Conservation (phyloP, 2,329 filamentous ascomycete species). For the Phyllachora maydis region DNA sequence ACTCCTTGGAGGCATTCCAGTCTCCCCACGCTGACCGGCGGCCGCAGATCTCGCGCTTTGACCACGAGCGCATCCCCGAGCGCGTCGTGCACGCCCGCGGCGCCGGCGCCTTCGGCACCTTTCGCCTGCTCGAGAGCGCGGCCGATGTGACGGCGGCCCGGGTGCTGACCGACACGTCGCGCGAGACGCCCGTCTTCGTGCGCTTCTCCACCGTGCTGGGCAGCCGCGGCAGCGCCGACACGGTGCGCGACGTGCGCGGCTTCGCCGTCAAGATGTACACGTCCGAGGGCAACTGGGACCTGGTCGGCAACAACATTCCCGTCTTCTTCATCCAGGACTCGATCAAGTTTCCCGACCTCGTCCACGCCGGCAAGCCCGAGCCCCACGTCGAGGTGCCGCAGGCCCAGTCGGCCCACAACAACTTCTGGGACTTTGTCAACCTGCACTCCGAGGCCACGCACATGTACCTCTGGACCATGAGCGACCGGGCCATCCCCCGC, state of each 20-base stretch:
- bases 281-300: conserved; percentile 55
- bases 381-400: conserved; percentile 50
- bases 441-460: conserved; percentile 51
- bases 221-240: conserved; percentile 58
- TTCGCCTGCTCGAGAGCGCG: conserved; percentile 42
- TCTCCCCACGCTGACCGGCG: not conserved
- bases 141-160: conserved; percentile 40
- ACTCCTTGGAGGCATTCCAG: not conserved
- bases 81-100: conserved; percentile 13
- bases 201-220: conserved; percentile 63
- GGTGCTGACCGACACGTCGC: conserved; percentile 40
- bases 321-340: conserved; percentile 59
- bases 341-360: conserved; percentile 50
- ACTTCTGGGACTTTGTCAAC: conserved; percentile 54
- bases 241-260: conserved; percentile 59
- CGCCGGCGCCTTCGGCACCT: conserved; percentile 21
- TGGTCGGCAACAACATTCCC: conserved; percentile 53
- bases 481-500: conserved; percentile 48
- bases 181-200: conserved; percentile 42
- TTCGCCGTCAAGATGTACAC: conserved; percentile 66
- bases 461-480: conserved; percentile 64
- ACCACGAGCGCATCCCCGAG: conserved; percentile 27
- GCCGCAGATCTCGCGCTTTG: conserved; percentile 61
- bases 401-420: conserved; percentile 48
- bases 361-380: conserved; percentile 42